Evolutionary conservation across 2,329 filamentous ascomycete genomes (phyloP).

Genomic region (Keithomyces neogunnii): DNA sequence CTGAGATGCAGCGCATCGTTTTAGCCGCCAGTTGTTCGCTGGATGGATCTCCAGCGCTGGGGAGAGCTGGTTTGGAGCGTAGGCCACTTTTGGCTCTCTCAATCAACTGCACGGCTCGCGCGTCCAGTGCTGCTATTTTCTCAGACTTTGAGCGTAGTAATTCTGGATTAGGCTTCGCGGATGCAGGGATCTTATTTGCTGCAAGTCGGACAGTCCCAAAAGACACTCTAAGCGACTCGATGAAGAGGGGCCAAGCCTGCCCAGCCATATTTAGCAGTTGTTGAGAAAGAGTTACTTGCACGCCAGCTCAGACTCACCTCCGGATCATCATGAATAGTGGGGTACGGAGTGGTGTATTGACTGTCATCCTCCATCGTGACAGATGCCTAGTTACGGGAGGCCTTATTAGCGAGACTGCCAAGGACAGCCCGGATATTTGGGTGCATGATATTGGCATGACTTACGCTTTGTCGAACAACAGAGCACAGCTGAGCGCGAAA

Average conservation of each 20-base stretch:
- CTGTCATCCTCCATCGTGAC: neutral
- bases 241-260: constrained; percentile 1
- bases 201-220: neutral
- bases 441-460: neutral
- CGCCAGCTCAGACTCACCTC: neutral
- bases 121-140: neutral
- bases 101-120: neutral
- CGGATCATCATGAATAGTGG: neutral
- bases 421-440: too few species aligned
- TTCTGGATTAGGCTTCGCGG: neutral
- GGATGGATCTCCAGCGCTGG: neutral
- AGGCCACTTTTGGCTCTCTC: neutral
- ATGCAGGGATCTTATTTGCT: neutral
- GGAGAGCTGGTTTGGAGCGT: neutral
- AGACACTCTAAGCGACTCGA: neutral
- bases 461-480: constrained; percentile 3
- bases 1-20: neutral
- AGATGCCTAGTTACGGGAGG: neutral
- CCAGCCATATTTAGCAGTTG: neutral
- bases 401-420: neutral
- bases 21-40: neutral
- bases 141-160: neutral
- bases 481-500: constrained; percentile 5
- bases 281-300: neutral
- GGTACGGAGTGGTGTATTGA: neutral